Evolutionary conservation across 2,329 filamentous ascomycete genomes (phyloP).

Genomic region (Metarhizium humberi): DNA sequence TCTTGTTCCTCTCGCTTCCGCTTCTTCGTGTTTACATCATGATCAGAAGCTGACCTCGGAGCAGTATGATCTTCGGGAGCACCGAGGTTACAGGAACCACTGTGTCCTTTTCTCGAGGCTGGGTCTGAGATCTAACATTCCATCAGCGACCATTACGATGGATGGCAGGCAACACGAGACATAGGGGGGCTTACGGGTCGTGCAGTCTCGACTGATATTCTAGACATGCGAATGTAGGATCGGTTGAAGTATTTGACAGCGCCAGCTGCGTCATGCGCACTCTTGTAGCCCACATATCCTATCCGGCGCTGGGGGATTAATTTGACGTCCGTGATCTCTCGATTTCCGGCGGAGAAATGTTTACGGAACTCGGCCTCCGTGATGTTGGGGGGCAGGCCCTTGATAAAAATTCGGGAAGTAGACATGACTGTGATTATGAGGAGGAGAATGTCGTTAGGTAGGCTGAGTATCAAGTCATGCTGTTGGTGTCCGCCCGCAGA

Average conservation of each 20-base stretch:
- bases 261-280: slow-evolving; percentile 64
- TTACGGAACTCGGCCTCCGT: slow-evolving; percentile 78
- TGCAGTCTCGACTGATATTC: slow-evolving; percentile 81
- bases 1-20: slow-evolving; percentile 53
- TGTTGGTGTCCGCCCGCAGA: slow-evolving; percentile 8
- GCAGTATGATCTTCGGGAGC: slow-evolving; percentile 7
- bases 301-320: slow-evolving; percentile 83
- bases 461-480: neutral
- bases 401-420: slow-evolving; percentile 67
- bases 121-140: slow-evolving; percentile 37
- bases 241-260: slow-evolving; percentile 94
- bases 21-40: slow-evolving; percentile 47
- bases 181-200: slow-evolving; percentile 51
- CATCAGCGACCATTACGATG: slow-evolving; percentile 19
- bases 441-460: neutral
- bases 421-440: slow-evolving; percentile 28
- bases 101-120: slow-evolving; percentile 21
- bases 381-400: slow-evolving; percentile 76
- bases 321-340: slow-evolving; percentile 82
- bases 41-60: slow-evolving; percentile 11
- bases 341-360: slow-evolving; percentile 69
- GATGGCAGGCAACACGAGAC: slow-evolving; percentile 9
- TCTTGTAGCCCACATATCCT: slow-evolving; percentile 91
- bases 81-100: slow-evolving; percentile 15
- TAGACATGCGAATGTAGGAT: slow-evolving; percentile 92